Evolutionary conservation across 257 asterid genomes (phyloP), one percentile per base, ranked within the genome.

Genomic region (Nicotiana tabacum): DNA sequence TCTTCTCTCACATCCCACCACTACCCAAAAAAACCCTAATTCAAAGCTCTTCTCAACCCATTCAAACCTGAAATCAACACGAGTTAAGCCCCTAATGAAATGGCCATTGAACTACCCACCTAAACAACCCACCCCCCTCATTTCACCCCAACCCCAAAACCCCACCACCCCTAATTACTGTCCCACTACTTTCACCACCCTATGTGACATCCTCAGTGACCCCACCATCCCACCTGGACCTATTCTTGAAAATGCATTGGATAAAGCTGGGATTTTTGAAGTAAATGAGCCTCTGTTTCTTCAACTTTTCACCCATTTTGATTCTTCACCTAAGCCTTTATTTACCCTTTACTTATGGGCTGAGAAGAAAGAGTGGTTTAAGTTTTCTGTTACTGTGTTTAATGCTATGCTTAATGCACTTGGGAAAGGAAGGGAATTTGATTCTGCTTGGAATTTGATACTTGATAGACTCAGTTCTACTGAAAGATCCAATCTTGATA

Each of bases 351-450:
- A 89, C 88, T 85, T 82, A 56, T 95, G 98, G 97, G 93, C 94
- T 2, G 88, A 86, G 86, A 90, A 88, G 85, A 90, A 86, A 84
- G 86, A 93, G 29, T 89, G 87, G 80, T 91, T 83, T 81, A 53
- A 55, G 17, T 90, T 87, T 77, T 89, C 94, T 11, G 16, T 84
- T 7, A 81, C 82, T 2, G 89, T 91, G 74, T 91, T 95, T 60
- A 92, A 93, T 87, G 90, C 92, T 32, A 62, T 90, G 90, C 87
- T 95, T 77, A 90, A 93, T 90, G 88, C 89, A 0, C 93, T 95
- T 3, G 90, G 94, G 3, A 95, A 87, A 86, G 93, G 92, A 76
- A 87, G 96, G 15, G 94, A 93, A 32, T 95, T 95, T 84, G 97
- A 90, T 83, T 85, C 86, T 24, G 98, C 97, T 58, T 95, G 98